phyloP scores from a whole-genome alignment of 2,329 filamentous ascomycete genomes.

The Talaromyces sp. region DNA sequence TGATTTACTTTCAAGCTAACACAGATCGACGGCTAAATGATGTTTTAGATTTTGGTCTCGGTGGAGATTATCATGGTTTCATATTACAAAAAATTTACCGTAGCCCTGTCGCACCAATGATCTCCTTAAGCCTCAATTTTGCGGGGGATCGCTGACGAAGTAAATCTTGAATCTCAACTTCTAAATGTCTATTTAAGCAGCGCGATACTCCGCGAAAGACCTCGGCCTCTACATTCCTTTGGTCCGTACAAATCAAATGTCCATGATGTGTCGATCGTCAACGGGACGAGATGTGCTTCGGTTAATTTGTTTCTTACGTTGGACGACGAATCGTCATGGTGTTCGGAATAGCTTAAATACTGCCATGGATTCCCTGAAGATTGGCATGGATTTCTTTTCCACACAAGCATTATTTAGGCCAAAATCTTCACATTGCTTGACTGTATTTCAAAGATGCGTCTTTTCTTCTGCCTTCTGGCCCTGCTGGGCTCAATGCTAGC shows the following conservation, averaged over 20 bases:
- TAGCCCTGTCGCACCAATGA: too few species aligned
- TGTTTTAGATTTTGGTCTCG: too few species aligned
- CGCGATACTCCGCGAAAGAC: conserved; percentile 7
- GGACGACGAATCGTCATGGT: background rate
- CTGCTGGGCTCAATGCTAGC: conserved; percentile 1
- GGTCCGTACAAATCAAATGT: background rate
- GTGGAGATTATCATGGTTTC: too few species aligned
- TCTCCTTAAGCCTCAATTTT: too few species aligned
- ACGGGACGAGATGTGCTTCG: background rate
- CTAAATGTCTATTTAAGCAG: background rate
- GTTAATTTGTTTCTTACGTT: background rate
- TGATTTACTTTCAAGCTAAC: too few species aligned
- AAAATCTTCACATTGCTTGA: background rate
- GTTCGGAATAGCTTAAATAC: conserved; percentile 3
- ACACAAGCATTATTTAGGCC: background rate
- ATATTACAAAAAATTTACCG: too few species aligned
- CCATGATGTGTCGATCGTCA: background rate
- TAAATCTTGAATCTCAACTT: too few species aligned
- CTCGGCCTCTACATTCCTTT: background rate
- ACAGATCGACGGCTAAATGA: too few species aligned
- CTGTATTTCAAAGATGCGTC: background rate
- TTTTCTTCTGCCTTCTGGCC: background rate
- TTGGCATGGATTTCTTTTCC: background rate
- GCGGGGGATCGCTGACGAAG: too few species aligned
- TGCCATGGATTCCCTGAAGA: background rate